Evolutionary conservation across 495 filamentous ascomycete species (phyloP).

Genomic region (Lophiostoma macrostomum): DNA sequence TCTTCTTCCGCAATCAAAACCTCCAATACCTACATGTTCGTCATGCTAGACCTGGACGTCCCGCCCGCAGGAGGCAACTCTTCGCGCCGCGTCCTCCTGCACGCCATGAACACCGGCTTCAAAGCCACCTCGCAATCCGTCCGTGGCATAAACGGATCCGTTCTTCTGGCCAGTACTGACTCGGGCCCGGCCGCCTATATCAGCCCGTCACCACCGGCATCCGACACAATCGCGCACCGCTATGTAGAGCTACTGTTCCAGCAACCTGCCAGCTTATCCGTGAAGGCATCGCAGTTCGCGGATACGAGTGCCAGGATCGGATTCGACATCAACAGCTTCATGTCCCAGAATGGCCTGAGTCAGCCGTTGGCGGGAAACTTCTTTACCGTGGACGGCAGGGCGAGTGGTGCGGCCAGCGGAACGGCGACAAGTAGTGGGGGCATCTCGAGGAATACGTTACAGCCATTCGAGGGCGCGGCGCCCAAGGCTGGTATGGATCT

Average conservation of each 20-base stretch:
- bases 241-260: constrained; percentile 29
- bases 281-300: constrained; percentile 14
- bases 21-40: constrained; percentile 23
- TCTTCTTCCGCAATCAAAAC: not conserved
- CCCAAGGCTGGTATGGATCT: not conserved
- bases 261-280: constrained; percentile 13
- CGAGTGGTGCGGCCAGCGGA: constrained; percentile 1
- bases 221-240: constrained; percentile 22
- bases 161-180: constrained; percentile 15
- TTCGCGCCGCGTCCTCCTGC: constrained; percentile 24
- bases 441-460: constrained; percentile 14
- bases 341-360: constrained; percentile 14
- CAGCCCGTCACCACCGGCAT: constrained; percentile 19
- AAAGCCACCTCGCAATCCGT: constrained; percentile 20
- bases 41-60: constrained; percentile 33
- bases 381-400: constrained; percentile 26
- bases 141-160: not conserved
- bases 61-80: constrained; percentile 7
- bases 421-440: constrained; percentile 14
- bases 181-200: constrained; percentile 20
- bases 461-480: constrained; percentile 22
- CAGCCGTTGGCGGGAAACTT: constrained; percentile 25
- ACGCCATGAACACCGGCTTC: constrained; percentile 27
- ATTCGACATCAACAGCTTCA: constrained; percentile 24
- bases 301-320: constrained; percentile 7